Evolutionary conservation across 2,329 filamentous ascomycete species (phyloP).

Genomic region (Cladosporium sp.): DNA sequence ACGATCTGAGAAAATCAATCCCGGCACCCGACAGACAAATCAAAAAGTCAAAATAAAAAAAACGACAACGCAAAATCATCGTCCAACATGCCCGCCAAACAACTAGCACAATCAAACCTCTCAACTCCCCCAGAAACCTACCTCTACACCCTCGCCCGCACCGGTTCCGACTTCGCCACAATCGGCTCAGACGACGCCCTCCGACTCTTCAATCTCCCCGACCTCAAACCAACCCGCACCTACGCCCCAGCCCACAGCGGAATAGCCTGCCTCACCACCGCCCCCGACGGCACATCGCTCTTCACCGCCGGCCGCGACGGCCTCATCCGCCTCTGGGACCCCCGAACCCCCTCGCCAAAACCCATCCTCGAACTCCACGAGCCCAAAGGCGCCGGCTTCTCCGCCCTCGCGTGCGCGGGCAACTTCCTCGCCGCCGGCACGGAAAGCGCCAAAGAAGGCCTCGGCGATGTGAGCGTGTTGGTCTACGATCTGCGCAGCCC

Average conservation of each 20-base stretch:
- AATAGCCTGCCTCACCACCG: slow-evolving; percentile 56
- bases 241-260: slow-evolving; percentile 55
- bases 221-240: slow-evolving; percentile 48
- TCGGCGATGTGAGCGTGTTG: slow-evolving; percentile 35
- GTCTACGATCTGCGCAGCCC: slow-evolving; percentile 39
- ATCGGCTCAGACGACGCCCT: slow-evolving; percentile 69
- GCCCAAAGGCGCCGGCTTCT: slow-evolving; percentile 52
- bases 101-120: slow-evolving; percentile 17
- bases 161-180: slow-evolving; percentile 45
- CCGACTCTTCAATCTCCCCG: slow-evolving; percentile 57
- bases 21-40: too few relatives aligned
- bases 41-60: neutral
- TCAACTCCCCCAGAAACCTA: slow-evolving; percentile 36
- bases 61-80: neutral
- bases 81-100: slow-evolving; percentile 14
- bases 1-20: too few relatives aligned
- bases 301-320: slow-evolving; percentile 71
- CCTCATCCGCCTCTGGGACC: slow-evolving; percentile 38
- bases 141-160: slow-evolving; percentile 52
- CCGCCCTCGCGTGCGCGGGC: slow-evolving; percentile 60
- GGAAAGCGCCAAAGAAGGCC: slow-evolving; percentile 45
- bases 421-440: slow-evolving; percentile 67
- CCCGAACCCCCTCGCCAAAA: slow-evolving; percentile 57
- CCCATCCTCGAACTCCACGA: slow-evolving; percentile 19
- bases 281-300: slow-evolving; percentile 34